Evolutionary conservation across 2,329 filamentous ascomycete species (phyloP), one percentile per base, ranked within the genome.

Genomic region (Colletotrichum shisoi): DNA sequence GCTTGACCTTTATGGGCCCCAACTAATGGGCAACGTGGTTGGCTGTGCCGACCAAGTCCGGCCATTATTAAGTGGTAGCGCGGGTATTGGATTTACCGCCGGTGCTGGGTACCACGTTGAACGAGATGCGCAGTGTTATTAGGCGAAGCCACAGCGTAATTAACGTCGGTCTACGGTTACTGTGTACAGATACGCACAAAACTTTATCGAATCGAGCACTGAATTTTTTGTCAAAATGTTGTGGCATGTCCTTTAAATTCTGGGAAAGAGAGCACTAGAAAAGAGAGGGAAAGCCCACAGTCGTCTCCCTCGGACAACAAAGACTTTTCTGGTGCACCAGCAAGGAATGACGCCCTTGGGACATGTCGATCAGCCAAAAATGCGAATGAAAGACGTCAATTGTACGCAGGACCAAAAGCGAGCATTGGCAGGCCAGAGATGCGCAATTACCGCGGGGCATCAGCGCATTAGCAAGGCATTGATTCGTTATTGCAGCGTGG

Each of bases 381-480:
- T 68, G 54, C 49, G 48, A 67, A 49, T 39, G 21, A 39, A 63
- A 58, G 42, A 64, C 54, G 54, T 67, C 64, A 64, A 67, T 44
- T 49, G 54, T 44, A 58, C 12, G 24, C 61, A 49, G 37, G 19
- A 46, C 53, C 54, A 13, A 56, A 49, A 48, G 42, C 53, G 49
- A 61, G 62, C 53, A 48, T 24, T 31, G 31, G 44, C 57, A 62
- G 53, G 48, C 40, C 60, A 63, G 60, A 64, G 42, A 65, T 60
- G 65, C 61, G 64, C 61, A 59, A 64, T 67, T 64, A 54, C 54
- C 64, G 60, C 42, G 60, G 59, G 58, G 51, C 42, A 19, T 19
- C 53, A 63, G 17, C 21, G 45, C 44, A 46, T 57, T 39, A 24
- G 34, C 40, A 1, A 21, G 21, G 24, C 21, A 11, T 31, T 67